Base-by-base conservation (phyloP, 257 asterid genomes). In the Solanum okadae region DNA sequence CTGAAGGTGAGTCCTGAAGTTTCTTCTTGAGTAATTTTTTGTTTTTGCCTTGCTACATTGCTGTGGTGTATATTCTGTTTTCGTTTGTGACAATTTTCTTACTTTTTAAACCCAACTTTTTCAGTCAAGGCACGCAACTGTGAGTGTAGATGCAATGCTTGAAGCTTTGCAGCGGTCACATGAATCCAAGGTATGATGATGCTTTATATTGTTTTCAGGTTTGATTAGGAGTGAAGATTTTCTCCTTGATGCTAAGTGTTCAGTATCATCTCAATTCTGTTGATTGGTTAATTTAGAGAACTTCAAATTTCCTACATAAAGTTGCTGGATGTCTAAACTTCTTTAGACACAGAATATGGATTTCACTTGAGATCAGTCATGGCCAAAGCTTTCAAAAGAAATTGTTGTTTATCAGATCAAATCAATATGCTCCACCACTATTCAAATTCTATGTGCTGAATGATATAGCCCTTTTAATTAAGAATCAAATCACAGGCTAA, bases 71-170 rank as follows among this genome's bases (percentile, higher is more conserved):
- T 88, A n/a, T 71, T 34, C 37, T 2, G n/a, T 15, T 38, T 22
- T 76, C 5, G 31, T n/a, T 33, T 29, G 8, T 35, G 42, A 77
- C 16, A 14, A n/a, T 33, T 67, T 61, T 81, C 87, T 20, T 84
- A 87, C 70, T n/a, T 61, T 88, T 31, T 70, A 15, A 34, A 31
- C n/a, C 61, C 42, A 40, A 35, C 29, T 68, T 67, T 75, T 88
- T 27, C 95, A 95, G 98, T 94, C 98, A 10, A 95, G 98, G 59
- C 99, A 95, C 75, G 98, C 98, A 29, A 92, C 94, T 38, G 98
- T 96, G 90, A 94, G 96, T 70, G 95, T 94, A 23, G 98, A 96
- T 92, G 93, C 97, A 37, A 94, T 96, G 98, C 94, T 96, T 89
- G 98, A 95, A 87, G 95, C 93, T 83, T 88, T 96, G 91, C 96